Base-by-base conservation (phyloP, 495 filamentous ascomycete genomes). In the Rhypophila decipiens region DNA sequence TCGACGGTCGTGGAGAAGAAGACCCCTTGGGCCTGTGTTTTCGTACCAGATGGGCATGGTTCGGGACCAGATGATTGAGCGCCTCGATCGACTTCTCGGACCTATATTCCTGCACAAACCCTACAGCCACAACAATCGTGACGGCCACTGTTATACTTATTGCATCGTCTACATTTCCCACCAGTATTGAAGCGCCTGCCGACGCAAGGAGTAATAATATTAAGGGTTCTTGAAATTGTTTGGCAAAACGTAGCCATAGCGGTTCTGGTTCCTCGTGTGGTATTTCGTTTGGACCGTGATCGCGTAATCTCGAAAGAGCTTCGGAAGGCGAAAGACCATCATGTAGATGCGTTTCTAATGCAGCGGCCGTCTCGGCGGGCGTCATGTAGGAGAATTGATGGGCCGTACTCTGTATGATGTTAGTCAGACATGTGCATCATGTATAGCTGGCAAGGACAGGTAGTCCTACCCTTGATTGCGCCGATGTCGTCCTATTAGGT, bases 61-160 rank as follows among this genome's bases (percentile, higher is more conserved):
- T 90, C 20, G 93, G 94, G 0, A 97, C 90, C 24, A 99, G 70
- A 50, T 90, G 87, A 60, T 84, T 96, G 46, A 99, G 73, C 40
- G 93, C 93, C 65, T 97, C 93, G 59, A 99, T 79, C 2, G 90
- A 96, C 67, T 97, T 95, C 63, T 99, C 94, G 34, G 91, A 96
- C 47, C 94, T 79, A 63, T 96, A 97, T 66, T 99, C 93, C 61
- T 99, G 93, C 46, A 97, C 79, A 58, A 99, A 99, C 10, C 89
- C 93, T 42, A 97, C 93, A 1, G 86, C 86, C 31, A 97, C 90
- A 15, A 99, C 93, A 59, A 99, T 97, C 37, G 89, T 93, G 5
- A 99, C 93, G 1, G 93, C 93, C 24, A 95, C 78, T 2, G 91
- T 73, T 57, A 99, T 99, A 65, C 90, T 96, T 56, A 97, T 70